Conservation (phyloP, 225 moss, liverwort and hornwort genomes). For the Pleurozium schreberi region DNA sequence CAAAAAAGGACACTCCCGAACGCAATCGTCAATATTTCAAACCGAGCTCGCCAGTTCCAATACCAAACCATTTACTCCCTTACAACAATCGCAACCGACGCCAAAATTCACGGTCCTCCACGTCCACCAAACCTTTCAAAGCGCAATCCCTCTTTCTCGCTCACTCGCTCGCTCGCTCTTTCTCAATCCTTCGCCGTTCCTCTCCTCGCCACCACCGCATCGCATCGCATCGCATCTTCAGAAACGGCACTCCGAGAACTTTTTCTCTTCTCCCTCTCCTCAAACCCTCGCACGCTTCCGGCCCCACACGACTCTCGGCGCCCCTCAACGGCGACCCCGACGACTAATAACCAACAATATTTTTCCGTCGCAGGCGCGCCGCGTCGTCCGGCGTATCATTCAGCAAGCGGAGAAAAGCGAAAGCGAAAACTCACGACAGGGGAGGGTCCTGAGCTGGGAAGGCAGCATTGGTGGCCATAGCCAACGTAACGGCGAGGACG, state of each 20-base stretch:
- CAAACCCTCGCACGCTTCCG: conserved; percentile 17
- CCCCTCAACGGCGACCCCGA: conserved; percentile 4
- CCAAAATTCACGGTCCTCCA: neutral
- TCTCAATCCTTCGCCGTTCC: neutral
- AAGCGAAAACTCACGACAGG: neutral
- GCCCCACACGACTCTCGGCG: neutral
- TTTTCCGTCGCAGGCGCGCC: neutral
- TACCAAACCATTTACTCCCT: neutral
- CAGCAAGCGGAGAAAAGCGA: neutral
- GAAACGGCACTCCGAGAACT: neutral
- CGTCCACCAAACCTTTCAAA: neutral
- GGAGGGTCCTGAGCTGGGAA: neutral
- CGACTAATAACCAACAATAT: neutral
- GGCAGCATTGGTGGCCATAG: neutral
- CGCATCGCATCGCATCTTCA: neutral
- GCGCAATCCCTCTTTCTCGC: neutral
- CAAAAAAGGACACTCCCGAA: neutral
- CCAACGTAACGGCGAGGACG: neutral
- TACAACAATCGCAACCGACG: neutral
- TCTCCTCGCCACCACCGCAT: neutral
- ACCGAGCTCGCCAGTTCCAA: neutral
- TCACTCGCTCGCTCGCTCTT: neutral
- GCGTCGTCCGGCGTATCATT: neutral
- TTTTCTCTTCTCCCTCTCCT: neutral
- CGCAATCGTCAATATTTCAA: conserved; percentile 2